Base-by-base conservation (phyloP, 768 basidiomycete genomes). In the Pulveroboletus ravenelii region DNA sequence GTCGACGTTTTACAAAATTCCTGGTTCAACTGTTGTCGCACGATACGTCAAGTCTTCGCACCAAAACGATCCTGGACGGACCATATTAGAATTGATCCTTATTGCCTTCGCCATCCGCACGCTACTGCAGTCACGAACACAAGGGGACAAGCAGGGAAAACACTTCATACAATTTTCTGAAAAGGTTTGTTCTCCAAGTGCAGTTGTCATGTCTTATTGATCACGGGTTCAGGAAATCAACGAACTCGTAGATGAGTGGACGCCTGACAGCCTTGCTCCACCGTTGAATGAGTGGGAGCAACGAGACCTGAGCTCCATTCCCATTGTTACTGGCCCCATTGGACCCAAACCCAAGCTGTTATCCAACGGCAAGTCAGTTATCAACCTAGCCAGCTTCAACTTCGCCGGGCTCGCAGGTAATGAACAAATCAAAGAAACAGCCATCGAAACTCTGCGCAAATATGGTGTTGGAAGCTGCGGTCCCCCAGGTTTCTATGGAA, bases 401-500 rank as follows among this genome's bases (percentile, higher is more conserved):
- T 98, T 96, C 66, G 79, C 88, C 7, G 93, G 93, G 27, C 79
- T 97, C 7, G 81, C 90, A 20, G 89, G 88, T 15, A 92, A 92
- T 58, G 93, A 96, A 56, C 72, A 78, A 42, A 84, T 98, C 69
- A 94, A 93, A 64, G 80, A 91, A 47, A 79, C 80, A 14, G 91
- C 93, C 5, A 76, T 95, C 3, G 89, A 90, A 45, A 89, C 85
- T 0, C 72, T 98, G 17, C 76, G 84, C 42, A 86, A 88, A 65
- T 97, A 96, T 57, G 96, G 95, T 23, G 77, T 97, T 2, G 95
- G 94, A 8, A 89, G 87, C 55, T 99, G 96, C 62, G 95, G 95
- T 2, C 96, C 96, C 35, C 86, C 93, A 27, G 93, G 93, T 10
- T 99, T 99, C 74, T 98, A 98, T 66, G 95, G 95, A 13, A 95